Evolutionary conservation across 2,329 filamentous ascomycete species (phyloP).

Genomic region (Mollisia scopiformis): DNA sequence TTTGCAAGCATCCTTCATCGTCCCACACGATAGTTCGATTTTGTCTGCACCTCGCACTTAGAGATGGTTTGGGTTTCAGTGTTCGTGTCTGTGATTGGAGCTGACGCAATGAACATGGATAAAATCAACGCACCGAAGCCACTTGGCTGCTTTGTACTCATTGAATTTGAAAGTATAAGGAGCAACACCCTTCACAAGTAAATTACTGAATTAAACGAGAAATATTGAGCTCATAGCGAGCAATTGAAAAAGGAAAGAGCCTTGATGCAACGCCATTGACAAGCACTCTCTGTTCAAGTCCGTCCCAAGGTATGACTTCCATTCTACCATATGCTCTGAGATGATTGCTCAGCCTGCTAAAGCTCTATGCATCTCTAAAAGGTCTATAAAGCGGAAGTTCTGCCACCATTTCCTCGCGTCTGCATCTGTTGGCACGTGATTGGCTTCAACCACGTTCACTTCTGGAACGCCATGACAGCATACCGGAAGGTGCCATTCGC

Average conservation of each 20-base stretch:
- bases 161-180: not conserved
- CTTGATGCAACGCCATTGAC: not conserved
- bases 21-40: too few relatives aligned
- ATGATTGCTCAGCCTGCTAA: not conserved
- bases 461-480: conserved; percentile 60
- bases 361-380: not conserved
- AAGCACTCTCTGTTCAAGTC: not conserved
- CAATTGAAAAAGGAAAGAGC: not conserved
- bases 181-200: not conserved
- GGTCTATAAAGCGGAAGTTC: not conserved
- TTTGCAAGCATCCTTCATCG: too few relatives aligned
- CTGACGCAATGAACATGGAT: not conserved
- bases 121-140: not conserved
- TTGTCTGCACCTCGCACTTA: too few relatives aligned
- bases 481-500: conserved; percentile 61
- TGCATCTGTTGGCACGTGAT: not conserved
- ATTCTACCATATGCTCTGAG: not conserved
- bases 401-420: not conserved
- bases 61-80: not conserved
- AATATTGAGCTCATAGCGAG: not conserved
- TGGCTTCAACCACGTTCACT: conserved; percentile 30
- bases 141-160: not conserved
- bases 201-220: not conserved
- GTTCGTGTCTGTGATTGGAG: not conserved
- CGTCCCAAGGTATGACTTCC: not conserved